A percentile compares a stretch with the other conserved stretches of the same genome.
phyloP scores from a whole-genome alignment of 345 rosid genomes.

The Salix suchowensis region DNA sequence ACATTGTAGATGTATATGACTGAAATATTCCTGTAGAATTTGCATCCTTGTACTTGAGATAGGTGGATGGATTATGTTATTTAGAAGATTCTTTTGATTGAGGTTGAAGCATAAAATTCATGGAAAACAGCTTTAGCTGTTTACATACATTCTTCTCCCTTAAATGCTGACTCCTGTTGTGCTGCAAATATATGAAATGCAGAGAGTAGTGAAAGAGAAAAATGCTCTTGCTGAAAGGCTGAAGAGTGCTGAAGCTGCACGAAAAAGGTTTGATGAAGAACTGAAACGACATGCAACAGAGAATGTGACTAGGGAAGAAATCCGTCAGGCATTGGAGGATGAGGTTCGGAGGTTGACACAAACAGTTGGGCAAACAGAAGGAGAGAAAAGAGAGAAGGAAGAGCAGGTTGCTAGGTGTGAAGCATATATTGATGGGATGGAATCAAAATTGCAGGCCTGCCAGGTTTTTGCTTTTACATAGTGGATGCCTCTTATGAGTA shows the following conservation, averaged over 20 bases:
- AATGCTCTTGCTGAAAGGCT: constrained; percentile 85
- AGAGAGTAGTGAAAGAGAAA: constrained; percentile 94
- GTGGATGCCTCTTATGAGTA: neutral
- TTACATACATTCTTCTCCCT: neutral
- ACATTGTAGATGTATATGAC: neutral
- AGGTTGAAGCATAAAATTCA: neutral
- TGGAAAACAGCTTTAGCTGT: constrained; percentile 6
- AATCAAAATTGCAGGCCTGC: constrained; percentile 75
- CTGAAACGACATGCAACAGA: constrained; percentile 79
- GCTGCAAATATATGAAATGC: constrained; percentile 25
- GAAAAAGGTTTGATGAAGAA: constrained; percentile 92
- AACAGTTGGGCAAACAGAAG: constrained; percentile 89
- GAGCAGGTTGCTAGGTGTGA: constrained; percentile 90
- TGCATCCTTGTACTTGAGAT: neutral
- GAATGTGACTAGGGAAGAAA: constrained; percentile 76
- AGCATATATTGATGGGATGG: constrained; percentile 93
- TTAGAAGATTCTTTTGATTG: neutral
- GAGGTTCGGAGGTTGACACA: constrained; percentile 77
- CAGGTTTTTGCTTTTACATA: constrained; percentile 48
- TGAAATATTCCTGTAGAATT: neutral
- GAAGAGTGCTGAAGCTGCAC: constrained; percentile 79
- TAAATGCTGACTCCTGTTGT: neutral
- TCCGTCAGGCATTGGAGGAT: constrained; percentile 83
- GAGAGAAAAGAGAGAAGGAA: constrained; percentile 89
- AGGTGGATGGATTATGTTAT: neutral